Base-by-base conservation (phyloP, 2,329 filamentous ascomycete genomes). In the Clonostachys sp. region DNA sequence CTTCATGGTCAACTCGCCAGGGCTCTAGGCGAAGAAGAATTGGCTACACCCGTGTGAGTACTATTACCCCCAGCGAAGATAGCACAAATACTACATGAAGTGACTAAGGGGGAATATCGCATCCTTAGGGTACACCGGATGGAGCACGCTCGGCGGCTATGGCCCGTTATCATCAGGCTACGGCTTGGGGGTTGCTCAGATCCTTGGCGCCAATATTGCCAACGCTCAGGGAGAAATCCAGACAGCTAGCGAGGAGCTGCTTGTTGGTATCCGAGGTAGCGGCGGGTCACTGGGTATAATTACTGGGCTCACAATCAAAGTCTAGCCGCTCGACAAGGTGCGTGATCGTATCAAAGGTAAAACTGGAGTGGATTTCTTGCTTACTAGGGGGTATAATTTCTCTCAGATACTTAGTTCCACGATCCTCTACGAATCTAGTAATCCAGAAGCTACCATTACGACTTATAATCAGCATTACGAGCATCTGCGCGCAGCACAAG, bases 101-200 rank as follows among this genome's bases (percentile, higher is more conserved):
- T 24, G 20, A 24, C 20, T 5, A 24, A 24, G 20, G 20, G 20
- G 20, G 20, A 24, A 24, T 24, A 5, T 12, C 12, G 30, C 41
- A 16, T 41, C 42, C 5, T 54, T 69, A 3, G 66, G 64, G 7
- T 67, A 61, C 38, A 55, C 61, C 3, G 62, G 64, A 2, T 70
- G 66, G 66, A 59, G 61, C 10, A 61, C 56, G 9, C 55, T 57
- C 9, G 66, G 66, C 5, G 65, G 66, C 3, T 68, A 68, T 48
- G 67, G 66, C 4, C 51, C 58, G 0, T 57, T 64, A 16, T 53
- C 55, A 4, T 49, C 53, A 1, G 42, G 44, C 3, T 60, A 54
- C 46, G 67, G 67, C 5, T 47, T 68, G 1, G 66, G 66, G 1
- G 59, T 59, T 9, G 67, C 70, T 47, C 63, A 70, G 50, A 67